These are phyloP conservation scores for Pinus taeda DNA, from an alignment of 75 land plant genomes.

Conservation along the genomic window DNA sequence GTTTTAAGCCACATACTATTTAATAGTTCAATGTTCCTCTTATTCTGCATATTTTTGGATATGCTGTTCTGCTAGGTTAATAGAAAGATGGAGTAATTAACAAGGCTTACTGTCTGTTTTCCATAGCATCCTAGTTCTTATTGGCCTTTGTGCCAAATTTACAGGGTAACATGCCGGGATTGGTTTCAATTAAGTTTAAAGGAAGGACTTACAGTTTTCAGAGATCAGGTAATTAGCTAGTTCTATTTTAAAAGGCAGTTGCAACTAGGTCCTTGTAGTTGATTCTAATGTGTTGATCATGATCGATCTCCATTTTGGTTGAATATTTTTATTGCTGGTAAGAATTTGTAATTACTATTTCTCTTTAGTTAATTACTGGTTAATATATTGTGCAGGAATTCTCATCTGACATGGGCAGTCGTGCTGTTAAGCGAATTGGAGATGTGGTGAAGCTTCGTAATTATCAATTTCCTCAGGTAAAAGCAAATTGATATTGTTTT, in stretches of 20 bases:
- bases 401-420: constrained; percentile 98
- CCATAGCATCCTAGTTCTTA: no score
- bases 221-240: constrained; percentile 72
- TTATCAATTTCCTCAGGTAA: constrained; percentile 83
- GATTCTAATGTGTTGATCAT: not conserved
- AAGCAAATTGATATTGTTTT: no score
- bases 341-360: not conserved
- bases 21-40: no score
- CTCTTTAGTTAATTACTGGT: not conserved
- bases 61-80: no score
- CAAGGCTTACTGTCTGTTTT: no score
- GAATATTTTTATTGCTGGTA: not conserved
- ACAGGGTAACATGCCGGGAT: constrained; percentile 97
- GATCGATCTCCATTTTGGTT: not conserved
- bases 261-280: not conserved
- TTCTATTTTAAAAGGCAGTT: not conserved
- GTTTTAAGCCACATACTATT: no score
- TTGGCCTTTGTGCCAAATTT: no score
- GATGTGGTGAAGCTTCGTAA: constrained; percentile 84
- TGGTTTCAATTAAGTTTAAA: constrained; percentile 99
- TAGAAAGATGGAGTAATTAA: no score
- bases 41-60: no score
- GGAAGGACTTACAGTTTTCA: constrained; percentile 97
- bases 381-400: constrained; percentile 65
- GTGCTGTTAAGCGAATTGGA: constrained; percentile 90